Base-by-base conservation (phyloP, 2,329 filamentous ascomycete species). In the Fonsecaea multimorphosa region DNA sequence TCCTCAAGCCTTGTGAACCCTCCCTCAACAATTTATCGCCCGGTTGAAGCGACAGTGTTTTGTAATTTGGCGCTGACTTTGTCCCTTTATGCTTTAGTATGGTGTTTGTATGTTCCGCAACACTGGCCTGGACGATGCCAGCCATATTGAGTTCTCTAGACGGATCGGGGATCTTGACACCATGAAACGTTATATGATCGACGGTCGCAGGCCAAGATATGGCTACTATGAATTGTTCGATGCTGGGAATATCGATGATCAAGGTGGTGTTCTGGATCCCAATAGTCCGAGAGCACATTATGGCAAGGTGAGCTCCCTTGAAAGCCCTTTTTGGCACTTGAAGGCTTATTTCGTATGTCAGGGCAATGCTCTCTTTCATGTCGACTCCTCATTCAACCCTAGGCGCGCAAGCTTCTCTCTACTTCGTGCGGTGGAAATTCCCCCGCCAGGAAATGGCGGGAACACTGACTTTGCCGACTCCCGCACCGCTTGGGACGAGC, bases 81-180 rank as follows among this genome's bases (percentile, higher is more conserved):
- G 19, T 11, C 16, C 32, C 16, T 34, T 31, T n/a, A 16, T 44
- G 27, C n/a, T n/a, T 38, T 56, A 85, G 82, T 84, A 86, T 68
- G 85, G 84, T 24, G 80, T 85, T 19, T 76, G 79, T 46, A 79
- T 85, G 22, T 82, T 86, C 72, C 82, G 83, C 46, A 73, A 78
- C n/a, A 85, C 85, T 1, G 76, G 77, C n/a, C 75, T 87, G 8
- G 77, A 80, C 60, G 84, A 87, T 71, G 77, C 77, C 6, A 63
- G 74, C 1, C 85, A 87, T 70, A 78, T 87, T 46, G 74, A 75
- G 7, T 85, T 87, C 72, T 81, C 82, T n/a, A 70, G 71, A 1
- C 77, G 76, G 1, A 81, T 87, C 64, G 86, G 85, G n/a, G 82
- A 85, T 16, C 79, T 87, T 0, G 85, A 87, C 73, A 82, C 85